phyloP scores from a whole-genome alignment of 345 rosid genomes.

The Eucalyptus camaldulensis region DNA sequence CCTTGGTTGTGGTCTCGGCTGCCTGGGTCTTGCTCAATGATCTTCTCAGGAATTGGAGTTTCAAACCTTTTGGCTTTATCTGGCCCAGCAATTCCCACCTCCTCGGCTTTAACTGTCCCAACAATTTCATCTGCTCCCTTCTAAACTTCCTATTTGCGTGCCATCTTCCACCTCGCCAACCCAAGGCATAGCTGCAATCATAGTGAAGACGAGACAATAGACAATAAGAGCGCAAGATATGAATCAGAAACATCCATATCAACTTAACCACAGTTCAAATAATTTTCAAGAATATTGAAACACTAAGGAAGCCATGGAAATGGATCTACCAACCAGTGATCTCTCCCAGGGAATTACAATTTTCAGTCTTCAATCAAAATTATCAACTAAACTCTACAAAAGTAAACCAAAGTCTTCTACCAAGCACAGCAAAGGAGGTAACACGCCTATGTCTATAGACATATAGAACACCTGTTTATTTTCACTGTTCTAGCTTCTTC shows the following conservation, averaged over 20 bases:
- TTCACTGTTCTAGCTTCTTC: neutral
- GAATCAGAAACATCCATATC: neutral
- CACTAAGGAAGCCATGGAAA: neutral
- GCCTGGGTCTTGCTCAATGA: constrained; percentile 22
- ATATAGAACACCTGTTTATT: neutral
- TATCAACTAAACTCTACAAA: neutral
- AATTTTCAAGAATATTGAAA: neutral
- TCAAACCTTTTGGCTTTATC: constrained; percentile 46
- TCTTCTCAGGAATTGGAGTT: constrained; percentile 38
- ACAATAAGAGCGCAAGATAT: neutral
- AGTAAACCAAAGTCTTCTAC: neutral
- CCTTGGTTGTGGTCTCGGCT: constrained; percentile 6
- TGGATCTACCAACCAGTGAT: neutral
- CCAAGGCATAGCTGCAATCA: constrained; percentile 65
- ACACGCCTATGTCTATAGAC: neutral
- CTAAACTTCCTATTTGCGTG: constrained; percentile 68
- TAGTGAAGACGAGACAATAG: neutral
- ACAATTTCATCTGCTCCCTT: constrained; percentile 71
- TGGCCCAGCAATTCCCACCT: constrained; percentile 59
- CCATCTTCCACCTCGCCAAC: constrained; percentile 98
- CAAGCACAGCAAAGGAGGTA: neutral
- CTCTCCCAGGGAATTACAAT: neutral
- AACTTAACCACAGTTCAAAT: neutral
- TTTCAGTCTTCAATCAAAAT: neutral
- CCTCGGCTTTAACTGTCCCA: constrained; percentile 61